Evolutionary conservation across 2,329 filamentous ascomycete species (phyloP), one percentile per base, ranked within the genome.

Genomic region (Sclerotiophoma versabilis): DNA sequence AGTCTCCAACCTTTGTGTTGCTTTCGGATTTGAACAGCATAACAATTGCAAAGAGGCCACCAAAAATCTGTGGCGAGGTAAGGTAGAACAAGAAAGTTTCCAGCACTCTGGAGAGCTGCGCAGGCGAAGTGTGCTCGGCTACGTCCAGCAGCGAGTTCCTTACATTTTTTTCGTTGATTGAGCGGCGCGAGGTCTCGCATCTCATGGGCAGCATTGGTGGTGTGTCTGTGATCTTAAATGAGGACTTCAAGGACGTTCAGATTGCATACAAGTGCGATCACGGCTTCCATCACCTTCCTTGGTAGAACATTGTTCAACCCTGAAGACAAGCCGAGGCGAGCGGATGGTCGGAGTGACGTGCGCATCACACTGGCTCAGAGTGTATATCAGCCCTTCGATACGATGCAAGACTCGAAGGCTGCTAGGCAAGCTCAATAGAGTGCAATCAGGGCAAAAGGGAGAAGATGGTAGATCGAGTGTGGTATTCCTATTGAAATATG

Each of bases 161-260:
- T 85, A 90, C 64, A 86, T 92, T 11, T 91, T 90, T 67, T 90
- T 92, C 33, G 79, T 91, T 4, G 89, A 89, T 10, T 4, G 89
- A 89, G 9, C 87, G 87, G 0, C 81, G 88, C 10, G 91, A 86
- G 63, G 72, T 27, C 4, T 26, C 2, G 14, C 23, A 39, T 27
- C 23, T 27, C 14, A 39, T 27, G n/a, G 22, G 14, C 37, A 27
- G n/a, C 37, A 27, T 39, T 26, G 37, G 8, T n/a, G 37, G 22
- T 12, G 14, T 27, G 37, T 17, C 22, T 3, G 14, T 39, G 2
- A 17, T 14, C 9, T 22, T 39, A 14, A 39, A 39, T 10, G 23
- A 26, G 12, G 22, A 26, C 14, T 5, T 39, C 7, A n/a, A 27
- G 2, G 27, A 39, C 90, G 9, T 92, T 53, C 89, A 92, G 55